Evolutionary conservation across 768 basidiomycete species (phyloP).

Genomic region (Mycena haematopus): DNA sequence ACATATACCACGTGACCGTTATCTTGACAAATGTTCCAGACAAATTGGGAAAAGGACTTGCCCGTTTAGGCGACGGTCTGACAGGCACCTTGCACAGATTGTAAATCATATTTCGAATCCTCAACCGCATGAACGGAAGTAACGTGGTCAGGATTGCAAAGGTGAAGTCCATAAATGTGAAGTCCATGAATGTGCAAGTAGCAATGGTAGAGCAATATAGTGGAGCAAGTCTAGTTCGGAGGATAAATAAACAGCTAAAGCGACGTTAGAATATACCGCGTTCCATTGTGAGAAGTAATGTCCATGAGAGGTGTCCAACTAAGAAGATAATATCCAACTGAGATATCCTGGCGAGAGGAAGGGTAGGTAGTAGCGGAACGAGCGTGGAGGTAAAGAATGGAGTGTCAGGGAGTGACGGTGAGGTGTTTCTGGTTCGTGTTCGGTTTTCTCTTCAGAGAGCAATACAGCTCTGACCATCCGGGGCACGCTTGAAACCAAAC

Average conservation of each 20-base stretch:
- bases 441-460: constrained; percentile 23
- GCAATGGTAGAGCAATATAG: not conserved
- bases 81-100: not conserved
- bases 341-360: not conserved
- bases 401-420: constrained; percentile 28
- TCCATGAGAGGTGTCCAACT: constrained; percentile 14
- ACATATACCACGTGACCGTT: constrained; percentile 16
- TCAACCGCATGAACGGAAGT: no score
- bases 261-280: not conserved
- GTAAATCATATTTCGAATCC: not conserved
- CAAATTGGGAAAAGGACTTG: not conserved
- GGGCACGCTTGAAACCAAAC: constrained; percentile 50
- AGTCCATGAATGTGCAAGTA: not conserved
- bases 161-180: not conserved
- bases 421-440: constrained; percentile 14
- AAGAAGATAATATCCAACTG: not conserved
- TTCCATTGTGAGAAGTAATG: constrained; percentile 9
- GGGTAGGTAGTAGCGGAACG: constrained; percentile 13
- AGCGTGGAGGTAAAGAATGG: constrained; percentile 25
- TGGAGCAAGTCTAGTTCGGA: not conserved
- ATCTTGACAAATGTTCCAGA: not conserved
- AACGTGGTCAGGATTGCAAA: not conserved
- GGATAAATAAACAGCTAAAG: not conserved
- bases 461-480: constrained; percentile 41
- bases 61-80: not conserved